A percentile compares a stretch with the other conserved stretches of the same genome.
Evolutionary conservation across 768 basidiomycete genomes (phyloP).

Genomic region (Lactarius vividus): DNA sequence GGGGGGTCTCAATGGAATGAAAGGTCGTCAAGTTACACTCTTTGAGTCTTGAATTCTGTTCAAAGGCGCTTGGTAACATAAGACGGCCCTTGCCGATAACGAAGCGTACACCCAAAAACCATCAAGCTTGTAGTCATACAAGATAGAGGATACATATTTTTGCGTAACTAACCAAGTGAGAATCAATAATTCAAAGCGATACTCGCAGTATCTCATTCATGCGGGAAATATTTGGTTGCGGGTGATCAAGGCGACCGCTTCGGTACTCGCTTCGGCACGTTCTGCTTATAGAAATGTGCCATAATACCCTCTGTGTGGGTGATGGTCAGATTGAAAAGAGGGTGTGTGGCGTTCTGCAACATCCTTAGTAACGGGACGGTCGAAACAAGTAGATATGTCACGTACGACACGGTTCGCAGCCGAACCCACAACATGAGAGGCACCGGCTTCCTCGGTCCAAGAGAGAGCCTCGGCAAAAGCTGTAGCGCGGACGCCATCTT

Average conservation of each 20-base stretch:
- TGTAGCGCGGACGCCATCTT: conserved; percentile 38
- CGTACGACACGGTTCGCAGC: conserved; percentile 61
- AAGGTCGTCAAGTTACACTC: conserved; percentile 1
- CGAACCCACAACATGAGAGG: conserved; percentile 54
- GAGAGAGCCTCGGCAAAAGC: conserved; percentile 55
- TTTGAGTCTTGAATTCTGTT: neutral
- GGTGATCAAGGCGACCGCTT: neutral
- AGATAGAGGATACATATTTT: neutral
- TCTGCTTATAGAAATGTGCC: conserved; percentile 70
- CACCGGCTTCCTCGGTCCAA: conserved; percentile 69
- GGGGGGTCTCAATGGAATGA: neutral
- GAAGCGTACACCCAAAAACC: too few relatives aligned
- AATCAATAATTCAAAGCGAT: neutral
- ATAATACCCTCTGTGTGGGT: conserved; percentile 66
- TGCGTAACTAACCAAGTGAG: neutral
- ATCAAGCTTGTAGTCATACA: neutral
- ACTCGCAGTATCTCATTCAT: neutral
- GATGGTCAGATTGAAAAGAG: conserved; percentile 70
- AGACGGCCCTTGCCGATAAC: neutral
- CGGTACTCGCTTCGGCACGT: conserved; percentile 35
- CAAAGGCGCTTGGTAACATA: neutral
- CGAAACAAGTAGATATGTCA: conserved; percentile 8
- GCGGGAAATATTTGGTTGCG: neutral
- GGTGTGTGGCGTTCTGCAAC: conserved; percentile 75
- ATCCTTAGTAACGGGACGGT: neutral